Conservation (phyloP, 2,329 filamentous ascomycete species). For the Coniochaeta pulveracea region DNA sequence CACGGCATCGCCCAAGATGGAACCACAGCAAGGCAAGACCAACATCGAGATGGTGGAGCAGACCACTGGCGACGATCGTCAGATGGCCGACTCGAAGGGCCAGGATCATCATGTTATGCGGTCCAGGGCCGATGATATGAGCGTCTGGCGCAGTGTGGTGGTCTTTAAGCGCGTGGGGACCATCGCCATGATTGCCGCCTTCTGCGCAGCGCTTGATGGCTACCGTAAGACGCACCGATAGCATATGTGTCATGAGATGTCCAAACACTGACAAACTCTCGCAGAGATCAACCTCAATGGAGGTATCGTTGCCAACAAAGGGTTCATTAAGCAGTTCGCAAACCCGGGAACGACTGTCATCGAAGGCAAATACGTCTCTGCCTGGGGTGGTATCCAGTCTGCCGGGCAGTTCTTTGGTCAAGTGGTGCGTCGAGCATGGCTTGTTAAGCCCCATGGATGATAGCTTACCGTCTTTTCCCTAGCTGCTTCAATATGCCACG, state of each 20-base stretch:
- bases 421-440: too few species aligned
- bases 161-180: background rate
- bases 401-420: conserved; percentile 25
- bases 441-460: too few species aligned
- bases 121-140: conserved; percentile 15
- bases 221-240: background rate
- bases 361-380: conserved; percentile 21
- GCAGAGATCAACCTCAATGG: conserved; percentile 23
- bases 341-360: conserved; percentile 19
- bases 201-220: background rate
- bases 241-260: background rate
- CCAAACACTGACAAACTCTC: background rate
- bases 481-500: background rate
- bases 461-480: too few species aligned
- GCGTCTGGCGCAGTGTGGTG: background rate
- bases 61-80: too few species aligned
- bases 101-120: conserved; percentile 26
- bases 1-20: too few species aligned
- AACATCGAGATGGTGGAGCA: too few species aligned
- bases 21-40: too few species aligned
- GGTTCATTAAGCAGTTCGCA: conserved; percentile 25
- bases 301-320: conserved; percentile 26
- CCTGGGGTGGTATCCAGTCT: conserved; percentile 26
- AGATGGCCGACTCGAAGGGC: conserved; percentile 33
- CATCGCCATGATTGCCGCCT: background rate